Conservation (phyloP, 768 basidiomycete genomes). For the Asterophora parasitica region DNA sequence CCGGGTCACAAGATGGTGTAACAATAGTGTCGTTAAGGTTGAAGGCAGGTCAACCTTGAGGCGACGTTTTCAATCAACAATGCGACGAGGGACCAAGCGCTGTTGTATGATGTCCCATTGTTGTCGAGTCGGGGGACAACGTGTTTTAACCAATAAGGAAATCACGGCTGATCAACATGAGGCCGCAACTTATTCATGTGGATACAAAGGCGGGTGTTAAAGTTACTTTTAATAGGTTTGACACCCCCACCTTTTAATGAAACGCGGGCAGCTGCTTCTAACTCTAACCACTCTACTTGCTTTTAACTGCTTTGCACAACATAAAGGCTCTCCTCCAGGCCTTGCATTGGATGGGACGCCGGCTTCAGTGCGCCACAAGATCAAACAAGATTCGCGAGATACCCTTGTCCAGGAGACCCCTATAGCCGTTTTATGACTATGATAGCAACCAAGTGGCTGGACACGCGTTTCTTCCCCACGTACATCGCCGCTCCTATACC, state of each 20-base stretch:
- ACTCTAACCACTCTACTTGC: background rate
- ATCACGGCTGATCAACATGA: slow-evolving; percentile 1
- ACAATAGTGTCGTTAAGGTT: too few species aligned
- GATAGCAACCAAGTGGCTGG: background rate
- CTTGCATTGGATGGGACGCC: too few species aligned
- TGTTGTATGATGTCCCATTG: background rate
- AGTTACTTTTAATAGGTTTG: slow-evolving; percentile 1
- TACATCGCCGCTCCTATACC: background rate
- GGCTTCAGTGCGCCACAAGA: slow-evolving; percentile 10
- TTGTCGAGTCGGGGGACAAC: background rate
- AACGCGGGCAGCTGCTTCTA: background rate
- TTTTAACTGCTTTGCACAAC: background rate
- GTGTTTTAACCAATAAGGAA: background rate
- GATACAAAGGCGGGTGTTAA: slow-evolving; percentile 6
- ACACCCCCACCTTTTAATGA: background rate
- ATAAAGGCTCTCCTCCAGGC: background rate
- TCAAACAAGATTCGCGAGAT: background rate
- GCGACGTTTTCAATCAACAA: background rate
- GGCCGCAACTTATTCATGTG: slow-evolving; percentile 1
- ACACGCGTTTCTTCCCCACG: background rate
- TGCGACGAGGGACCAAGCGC: background rate
- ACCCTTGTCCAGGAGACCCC: background rate
- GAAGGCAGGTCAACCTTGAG: background rate
- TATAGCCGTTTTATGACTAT: background rate
- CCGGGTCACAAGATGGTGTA: background rate